Conservation (phyloP, 83 land plant genomes). For the Picea abies region DNA sequence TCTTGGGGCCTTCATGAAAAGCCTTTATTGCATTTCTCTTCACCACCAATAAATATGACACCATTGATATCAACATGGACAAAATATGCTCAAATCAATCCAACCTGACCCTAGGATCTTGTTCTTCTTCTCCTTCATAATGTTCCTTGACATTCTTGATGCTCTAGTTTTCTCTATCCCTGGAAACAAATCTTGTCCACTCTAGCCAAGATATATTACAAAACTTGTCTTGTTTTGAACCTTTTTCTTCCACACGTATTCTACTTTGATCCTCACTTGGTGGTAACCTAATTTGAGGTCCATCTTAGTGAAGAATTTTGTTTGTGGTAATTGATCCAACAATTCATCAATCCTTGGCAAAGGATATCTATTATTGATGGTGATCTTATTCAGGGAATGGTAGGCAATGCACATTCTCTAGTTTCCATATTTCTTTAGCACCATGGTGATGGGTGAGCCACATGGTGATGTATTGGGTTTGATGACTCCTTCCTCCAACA, state of each 20-base stretch:
- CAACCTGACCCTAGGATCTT: too few species aligned
- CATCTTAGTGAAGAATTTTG: not conserved
- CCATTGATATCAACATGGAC: too few species aligned
- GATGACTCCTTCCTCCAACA: not conserved
- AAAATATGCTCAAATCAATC: too few species aligned
- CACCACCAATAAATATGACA: too few species aligned
- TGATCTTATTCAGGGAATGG: not conserved
- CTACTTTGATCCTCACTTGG: not conserved
- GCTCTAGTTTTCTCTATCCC: too few species aligned
- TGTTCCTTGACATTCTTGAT: too few species aligned
- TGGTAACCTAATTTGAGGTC: not conserved
- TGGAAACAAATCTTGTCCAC: too few species aligned
- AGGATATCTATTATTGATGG: too few species aligned
- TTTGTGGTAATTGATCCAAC: not conserved
- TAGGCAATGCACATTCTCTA: not conserved
- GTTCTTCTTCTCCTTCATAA: too few species aligned
- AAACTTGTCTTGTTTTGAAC: not conserved
- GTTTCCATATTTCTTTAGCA: not conserved
- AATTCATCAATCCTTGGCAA: not conserved
- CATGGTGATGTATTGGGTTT: not conserved
- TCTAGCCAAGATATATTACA: too few species aligned
- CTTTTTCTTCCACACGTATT: not conserved
- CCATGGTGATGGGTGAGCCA: not conserved
- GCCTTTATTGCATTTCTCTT: too few species aligned
- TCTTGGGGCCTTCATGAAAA: too few species aligned